Conservation (phyloP, 2,329 filamentous ascomycete species). For the Talaromyces funiculosus region DNA sequence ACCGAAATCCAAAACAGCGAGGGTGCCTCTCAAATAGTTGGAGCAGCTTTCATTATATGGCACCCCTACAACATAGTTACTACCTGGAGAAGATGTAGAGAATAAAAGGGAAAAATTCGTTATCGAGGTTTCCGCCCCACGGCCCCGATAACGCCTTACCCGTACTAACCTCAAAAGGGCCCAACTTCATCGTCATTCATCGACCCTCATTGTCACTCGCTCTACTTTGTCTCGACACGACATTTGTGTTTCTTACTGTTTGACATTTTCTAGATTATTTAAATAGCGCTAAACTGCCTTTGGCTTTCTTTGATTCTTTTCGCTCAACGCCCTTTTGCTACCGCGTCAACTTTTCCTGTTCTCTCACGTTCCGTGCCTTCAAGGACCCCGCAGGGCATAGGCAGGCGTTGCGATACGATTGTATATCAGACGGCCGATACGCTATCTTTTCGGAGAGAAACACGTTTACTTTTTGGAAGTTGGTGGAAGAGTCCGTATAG, state of each 20-base stretch:
- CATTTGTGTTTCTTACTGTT: neutral
- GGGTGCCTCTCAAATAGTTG: neutral
- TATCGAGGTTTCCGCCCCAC: neutral
- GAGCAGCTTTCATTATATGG: neutral
- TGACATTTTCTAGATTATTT: neutral
- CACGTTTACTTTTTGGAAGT: neutral
- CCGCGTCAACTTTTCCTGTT: neutral
- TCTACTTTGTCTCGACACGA: neutral
- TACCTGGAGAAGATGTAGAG: too few relatives aligned
- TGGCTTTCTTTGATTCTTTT: neutral
- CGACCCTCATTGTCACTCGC: neutral
- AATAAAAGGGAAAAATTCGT: neutral
- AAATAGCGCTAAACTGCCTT: neutral
- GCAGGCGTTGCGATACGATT: neutral
- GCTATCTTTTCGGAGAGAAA: neutral
- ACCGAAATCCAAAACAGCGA: too few relatives aligned
- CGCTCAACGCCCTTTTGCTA: too few relatives aligned
- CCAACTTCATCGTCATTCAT: neutral
- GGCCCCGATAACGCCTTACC: neutral
- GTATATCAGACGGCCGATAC: neutral
- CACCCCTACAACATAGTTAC: too few relatives aligned
- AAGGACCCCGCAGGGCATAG: neutral
- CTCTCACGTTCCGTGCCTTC: neutral
- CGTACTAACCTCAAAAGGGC: constrained; percentile 1
- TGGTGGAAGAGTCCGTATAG: neutral